Evolutionary conservation across 768 basidiomycete genomes (phyloP).

Genomic region (Pleurotus cornucopiae): DNA sequence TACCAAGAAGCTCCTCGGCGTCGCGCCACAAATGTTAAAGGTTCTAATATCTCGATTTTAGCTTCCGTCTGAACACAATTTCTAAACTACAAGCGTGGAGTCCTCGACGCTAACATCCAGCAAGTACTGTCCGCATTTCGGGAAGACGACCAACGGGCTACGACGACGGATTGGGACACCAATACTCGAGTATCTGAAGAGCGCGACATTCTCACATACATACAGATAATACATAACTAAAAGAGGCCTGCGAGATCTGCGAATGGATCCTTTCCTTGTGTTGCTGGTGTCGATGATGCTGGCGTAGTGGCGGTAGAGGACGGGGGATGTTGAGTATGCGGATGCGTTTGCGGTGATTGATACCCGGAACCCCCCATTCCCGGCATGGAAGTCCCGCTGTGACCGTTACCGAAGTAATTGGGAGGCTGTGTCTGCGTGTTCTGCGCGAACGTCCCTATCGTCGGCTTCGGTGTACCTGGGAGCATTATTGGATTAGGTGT

Average conservation of each 20-base stretch:
- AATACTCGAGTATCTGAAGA: too few species aligned
- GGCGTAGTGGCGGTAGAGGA: constrained; percentile 18
- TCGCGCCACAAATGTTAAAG: too few species aligned
- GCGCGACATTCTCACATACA: too few species aligned
- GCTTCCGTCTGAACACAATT: too few species aligned
- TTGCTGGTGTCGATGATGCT: constrained; percentile 16
- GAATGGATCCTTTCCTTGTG: constrained; percentile 73
- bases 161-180: too few species aligned
- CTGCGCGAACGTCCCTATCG: constrained; percentile 3
- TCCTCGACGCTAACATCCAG: too few species aligned
- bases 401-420: constrained; percentile 26
- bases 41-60: too few species aligned
- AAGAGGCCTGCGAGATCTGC: constrained; percentile 79
- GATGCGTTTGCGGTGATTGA: constrained; percentile 13
- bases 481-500: constrained; percentile 38
- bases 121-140: too few species aligned
- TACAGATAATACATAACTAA: constrained; percentile 23
- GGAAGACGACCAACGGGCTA: too few species aligned
- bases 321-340: constrained; percentile 13
- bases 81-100: too few species aligned
- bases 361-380: neutral
- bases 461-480: constrained; percentile 26
- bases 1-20: neutral
- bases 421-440: constrained; percentile 16
- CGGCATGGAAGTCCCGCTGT: constrained; percentile 7